phyloP scores from a whole-genome alignment of 805 yeast genomes.

The Myxozyma monticola region DNA sequence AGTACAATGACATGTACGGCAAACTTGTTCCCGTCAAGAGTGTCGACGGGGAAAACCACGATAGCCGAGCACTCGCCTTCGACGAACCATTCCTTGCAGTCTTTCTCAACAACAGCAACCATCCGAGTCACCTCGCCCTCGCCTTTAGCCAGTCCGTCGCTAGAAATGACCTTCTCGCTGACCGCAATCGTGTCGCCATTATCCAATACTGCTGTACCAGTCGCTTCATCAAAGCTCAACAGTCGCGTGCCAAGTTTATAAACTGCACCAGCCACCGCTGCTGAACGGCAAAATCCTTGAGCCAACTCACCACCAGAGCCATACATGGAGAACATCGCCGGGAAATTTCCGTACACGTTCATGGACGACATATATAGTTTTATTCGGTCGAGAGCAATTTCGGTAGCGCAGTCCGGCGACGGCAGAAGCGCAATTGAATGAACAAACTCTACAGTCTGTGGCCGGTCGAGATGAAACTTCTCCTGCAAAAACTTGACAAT shows the following conservation, averaged over 20 bases:
- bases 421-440: constrained; percentile 82
- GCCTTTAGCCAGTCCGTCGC: constrained; percentile 41
- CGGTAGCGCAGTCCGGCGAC: constrained; percentile 59
- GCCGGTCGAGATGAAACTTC: constrained; percentile 66
- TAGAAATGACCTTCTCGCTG: constrained; percentile 73
- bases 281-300: constrained; percentile 95
- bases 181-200: constrained; percentile 70
- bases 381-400: constrained; percentile 76
- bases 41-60: constrained; percentile 88
- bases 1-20: constrained; percentile 86
- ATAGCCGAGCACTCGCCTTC: constrained; percentile 81
- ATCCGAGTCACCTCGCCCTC: constrained; percentile 67
- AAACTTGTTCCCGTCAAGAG: constrained; percentile 64
- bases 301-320: constrained; percentile 96
- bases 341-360: constrained; percentile 92
- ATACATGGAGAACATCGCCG: constrained; percentile 85
- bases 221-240: constrained; percentile 60
- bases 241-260: constrained; percentile 77
- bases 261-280: constrained; percentile 97
- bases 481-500: constrained; percentile 60
- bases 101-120: constrained; percentile 78
- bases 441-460: constrained; percentile 80
- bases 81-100: constrained; percentile 89
- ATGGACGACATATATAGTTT: constrained; percentile 80
- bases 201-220: constrained; percentile 62